Evolutionary conservation across 1,139 yeast species (phyloP).

Genomic region (Debaryomyces coudertii): DNA sequence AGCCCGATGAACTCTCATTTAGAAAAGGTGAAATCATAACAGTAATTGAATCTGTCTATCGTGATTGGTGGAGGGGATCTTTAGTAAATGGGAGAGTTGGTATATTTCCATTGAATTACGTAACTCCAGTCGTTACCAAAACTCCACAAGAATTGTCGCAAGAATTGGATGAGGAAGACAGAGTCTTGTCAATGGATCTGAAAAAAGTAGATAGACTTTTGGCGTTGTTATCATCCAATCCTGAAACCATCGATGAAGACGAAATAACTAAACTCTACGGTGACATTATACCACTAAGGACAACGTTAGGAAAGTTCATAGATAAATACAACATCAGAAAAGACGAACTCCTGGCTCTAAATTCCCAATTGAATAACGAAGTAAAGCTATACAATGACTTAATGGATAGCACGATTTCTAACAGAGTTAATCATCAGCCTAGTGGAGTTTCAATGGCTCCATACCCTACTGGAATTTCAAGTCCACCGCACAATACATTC

Average conservation of each 20-base stretch:
- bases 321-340: slow-evolving; percentile 75
- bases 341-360: slow-evolving; percentile 73
- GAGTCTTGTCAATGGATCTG: slow-evolving; percentile 33
- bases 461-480: slow-evolving; percentile 21
- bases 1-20: slow-evolving; percentile 72
- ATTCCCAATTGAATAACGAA: slow-evolving; percentile 69
- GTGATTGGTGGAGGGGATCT: slow-evolving; percentile 97
- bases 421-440: slow-evolving; percentile 21
- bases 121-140: slow-evolving; percentile 73
- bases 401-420: slow-evolving; percentile 54
- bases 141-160: slow-evolving; percentile 48
- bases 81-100: slow-evolving; percentile 75
- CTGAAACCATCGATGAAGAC: slow-evolving; percentile 35
- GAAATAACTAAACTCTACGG: slow-evolving; percentile 64
- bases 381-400: slow-evolving; percentile 69
- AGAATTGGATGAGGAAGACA: slow-evolving; percentile 36
- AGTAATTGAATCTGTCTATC: slow-evolving; percentile 83
- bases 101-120: slow-evolving; percentile 93
- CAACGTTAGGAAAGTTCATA: slow-evolving; percentile 69
- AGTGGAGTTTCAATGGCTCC: slow-evolving; percentile 18
- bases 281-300: slow-evolving; percentile 70
- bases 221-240: slow-evolving; percentile 55
- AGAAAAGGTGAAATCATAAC: slow-evolving; percentile 77
- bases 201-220: slow-evolving; percentile 66
- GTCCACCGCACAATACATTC: neutral